Evolutionary conservation across 2,329 filamentous ascomycete genomes (phyloP).

Genomic region (Emydomyces testavorans): DNA sequence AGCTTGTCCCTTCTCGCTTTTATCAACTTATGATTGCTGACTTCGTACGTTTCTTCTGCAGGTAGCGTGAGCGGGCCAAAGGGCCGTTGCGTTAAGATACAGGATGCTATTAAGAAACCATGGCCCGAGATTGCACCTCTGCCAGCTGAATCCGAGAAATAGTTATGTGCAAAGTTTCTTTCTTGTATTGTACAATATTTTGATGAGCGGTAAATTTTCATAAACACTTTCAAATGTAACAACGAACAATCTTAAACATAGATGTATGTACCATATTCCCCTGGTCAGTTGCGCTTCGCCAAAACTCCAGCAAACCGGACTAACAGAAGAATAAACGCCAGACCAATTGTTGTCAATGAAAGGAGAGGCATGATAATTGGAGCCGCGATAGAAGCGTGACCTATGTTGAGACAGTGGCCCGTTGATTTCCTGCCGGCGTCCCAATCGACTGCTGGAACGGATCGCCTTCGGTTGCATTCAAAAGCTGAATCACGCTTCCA

Average conservation of each 20-base stretch:
- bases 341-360: background rate
- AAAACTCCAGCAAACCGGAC: slow-evolving; percentile 4
- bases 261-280: background rate
- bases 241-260: background rate
- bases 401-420: background rate
- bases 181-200: slow-evolving; percentile 10
- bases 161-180: background rate
- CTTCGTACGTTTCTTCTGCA: slow-evolving; percentile 23
- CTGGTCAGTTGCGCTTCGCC: background rate
- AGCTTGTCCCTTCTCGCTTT: background rate
- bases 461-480: slow-evolving; percentile 57
- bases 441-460: slow-evolving; percentile 44
- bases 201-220: slow-evolving; percentile 7
- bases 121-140: slow-evolving; percentile 45
- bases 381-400: background rate
- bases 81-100: slow-evolving; percentile 68
- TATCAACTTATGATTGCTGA: background rate
- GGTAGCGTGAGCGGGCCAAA: slow-evolving; percentile 75
- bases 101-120: slow-evolving; percentile 83
- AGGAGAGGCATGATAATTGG: background rate
- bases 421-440: background rate
- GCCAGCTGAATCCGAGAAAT: slow-evolving; percentile 16
- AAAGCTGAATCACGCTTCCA: slow-evolving; percentile 59
- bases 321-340: background rate
- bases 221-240: background rate